phyloP scores from a whole-genome alignment of 2,329 filamentous ascomycete species.

The Exophiala bonariae region DNA sequence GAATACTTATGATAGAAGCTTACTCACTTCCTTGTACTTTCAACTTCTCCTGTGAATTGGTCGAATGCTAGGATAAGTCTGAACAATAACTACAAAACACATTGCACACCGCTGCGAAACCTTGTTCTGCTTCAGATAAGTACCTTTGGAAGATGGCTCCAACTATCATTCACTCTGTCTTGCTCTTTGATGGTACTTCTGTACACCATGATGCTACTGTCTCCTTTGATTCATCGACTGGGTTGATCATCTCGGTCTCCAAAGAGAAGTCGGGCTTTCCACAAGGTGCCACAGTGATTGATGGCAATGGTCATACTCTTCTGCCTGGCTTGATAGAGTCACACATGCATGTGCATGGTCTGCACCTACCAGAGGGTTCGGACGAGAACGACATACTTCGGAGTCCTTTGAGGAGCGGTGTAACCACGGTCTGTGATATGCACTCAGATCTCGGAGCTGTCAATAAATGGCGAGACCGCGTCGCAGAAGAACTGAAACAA shows the following conservation, averaged over 20 bases:
- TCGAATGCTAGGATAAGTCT: too few species aligned
- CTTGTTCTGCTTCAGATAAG: too few species aligned
- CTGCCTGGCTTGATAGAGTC: constrained; percentile 28
- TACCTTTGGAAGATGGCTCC: too few species aligned
- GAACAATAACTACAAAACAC: too few species aligned
- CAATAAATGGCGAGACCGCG: constrained; percentile 12
- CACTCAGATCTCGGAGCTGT: constrained; percentile 24
- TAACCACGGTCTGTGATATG: constrained; percentile 29
- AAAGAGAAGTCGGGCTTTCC: constrained; percentile 10
- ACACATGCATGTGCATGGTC: constrained; percentile 23
- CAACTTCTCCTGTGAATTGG: too few species aligned
- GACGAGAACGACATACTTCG: constrained; percentile 18
- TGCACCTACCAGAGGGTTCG: constrained; percentile 22
- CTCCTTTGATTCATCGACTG: constrained; percentile 22
- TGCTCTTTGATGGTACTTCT: constrained; percentile 25
- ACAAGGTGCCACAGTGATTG: constrained; percentile 22
- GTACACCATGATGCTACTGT: constrained; percentile 22
- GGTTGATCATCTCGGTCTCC: constrained; percentile 25
- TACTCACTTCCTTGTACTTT: too few species aligned
- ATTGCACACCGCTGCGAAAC: too few species aligned
- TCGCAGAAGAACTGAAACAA: constrained; percentile 19
- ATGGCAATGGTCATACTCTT: constrained; percentile 26
- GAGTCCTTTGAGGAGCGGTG: constrained; percentile 23
- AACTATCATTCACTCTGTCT: constrained; percentile 20
- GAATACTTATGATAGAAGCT: too few species aligned